Percentiles rank a stretch among this genome's conserved stretches.
These are phyloP conservation scores for Cytospora piceae DNA, from an alignment of 2,329 filamentous ascomycete species.

Conservation along the genomic window DNA sequence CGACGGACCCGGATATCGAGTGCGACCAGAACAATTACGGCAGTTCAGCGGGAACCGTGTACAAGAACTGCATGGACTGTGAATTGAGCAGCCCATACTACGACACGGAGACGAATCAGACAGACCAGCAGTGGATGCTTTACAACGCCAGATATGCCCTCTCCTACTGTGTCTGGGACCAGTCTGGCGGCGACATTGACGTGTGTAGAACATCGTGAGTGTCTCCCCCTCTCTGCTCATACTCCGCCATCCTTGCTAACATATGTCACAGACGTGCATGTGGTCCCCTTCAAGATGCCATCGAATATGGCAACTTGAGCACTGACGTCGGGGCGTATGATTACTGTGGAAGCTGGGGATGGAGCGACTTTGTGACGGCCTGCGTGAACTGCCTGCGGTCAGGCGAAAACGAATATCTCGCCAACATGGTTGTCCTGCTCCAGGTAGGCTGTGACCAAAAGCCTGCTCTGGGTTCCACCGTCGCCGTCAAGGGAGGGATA, in stretches of 20 bases:
- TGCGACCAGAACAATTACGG: constrained; percentile 49
- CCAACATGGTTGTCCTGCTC: constrained; percentile 59
- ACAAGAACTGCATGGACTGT: constrained; percentile 56
- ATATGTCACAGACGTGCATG: constrained; percentile 53
- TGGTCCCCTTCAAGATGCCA: constrained; percentile 49
- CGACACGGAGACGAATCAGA: constrained; percentile 43
- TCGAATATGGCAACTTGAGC: constrained; percentile 55
- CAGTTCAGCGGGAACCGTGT: constrained; percentile 51
- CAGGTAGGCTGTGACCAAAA: constrained; percentile 60
- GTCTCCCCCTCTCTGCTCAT: not conserved
- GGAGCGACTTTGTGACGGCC: constrained; percentile 52
- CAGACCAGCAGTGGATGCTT: constrained; percentile 58
- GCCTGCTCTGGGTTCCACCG: constrained; percentile 48
- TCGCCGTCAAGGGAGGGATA: constrained; percentile 56
- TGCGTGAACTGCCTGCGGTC: constrained; percentile 55
- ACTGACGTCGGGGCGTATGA: constrained; percentile 50
- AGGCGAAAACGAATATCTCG: constrained; percentile 44
- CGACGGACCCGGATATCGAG: constrained; percentile 51
- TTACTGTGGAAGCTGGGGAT: constrained; percentile 57
- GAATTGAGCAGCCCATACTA: constrained; percentile 54
- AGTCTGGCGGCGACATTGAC: constrained; percentile 47
- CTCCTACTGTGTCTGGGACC: constrained; percentile 59
- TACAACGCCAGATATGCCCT: constrained; percentile 63
- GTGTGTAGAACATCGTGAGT: constrained; percentile 59
- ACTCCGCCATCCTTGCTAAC: constrained; percentile 34